phyloP scores from a whole-genome alignment of 2,329 filamentous ascomycete species.

The Alternaria dauci region DNA sequence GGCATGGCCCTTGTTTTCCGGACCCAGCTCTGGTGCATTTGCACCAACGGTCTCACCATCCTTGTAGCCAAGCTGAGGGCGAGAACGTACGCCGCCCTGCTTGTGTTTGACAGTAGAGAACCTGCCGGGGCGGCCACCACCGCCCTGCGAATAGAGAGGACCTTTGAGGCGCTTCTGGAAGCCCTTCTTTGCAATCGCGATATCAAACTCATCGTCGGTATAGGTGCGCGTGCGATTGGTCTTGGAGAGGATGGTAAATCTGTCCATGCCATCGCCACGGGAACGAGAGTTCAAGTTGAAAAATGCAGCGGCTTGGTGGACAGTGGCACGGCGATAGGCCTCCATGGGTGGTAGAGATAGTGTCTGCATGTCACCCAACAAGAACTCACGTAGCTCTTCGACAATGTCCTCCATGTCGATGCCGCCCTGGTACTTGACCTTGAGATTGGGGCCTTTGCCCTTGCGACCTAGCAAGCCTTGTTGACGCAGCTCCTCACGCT shows the following conservation, averaged over 20 bases:
- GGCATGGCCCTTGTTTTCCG: constrained; percentile 81
- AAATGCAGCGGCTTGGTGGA: constrained; percentile 80
- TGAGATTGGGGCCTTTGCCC: constrained; percentile 60
- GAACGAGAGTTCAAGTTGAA: constrained; percentile 88
- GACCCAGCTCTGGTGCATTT: constrained; percentile 81
- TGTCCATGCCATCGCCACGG: constrained; percentile 73
- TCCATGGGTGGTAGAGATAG: constrained; percentile 85
- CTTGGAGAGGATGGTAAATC: constrained; percentile 81
- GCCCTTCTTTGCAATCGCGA: constrained; percentile 59
- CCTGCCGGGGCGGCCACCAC: constrained; percentile 18
- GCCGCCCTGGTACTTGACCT: constrained; percentile 75
- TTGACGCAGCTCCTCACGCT: constrained; percentile 56
- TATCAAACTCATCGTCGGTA: constrained; percentile 62
- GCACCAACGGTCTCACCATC: constrained; percentile 91
- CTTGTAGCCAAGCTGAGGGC: constrained; percentile 61
- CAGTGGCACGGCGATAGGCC: constrained; percentile 74
- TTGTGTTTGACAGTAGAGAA: constrained; percentile 19
- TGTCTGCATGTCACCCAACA: constrained; percentile 70
- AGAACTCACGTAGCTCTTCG: constrained; percentile 75
- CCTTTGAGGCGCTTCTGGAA: constrained; percentile 52
- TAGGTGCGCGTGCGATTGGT: constrained; percentile 72
- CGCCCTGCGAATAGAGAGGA: constrained; percentile 19
- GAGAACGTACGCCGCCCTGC: constrained; percentile 23
- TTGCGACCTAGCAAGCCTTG: constrained; percentile 56
- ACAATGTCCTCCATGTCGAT: constrained; percentile 76